phyloP scores from a whole-genome alignment of 352 stramenopile species.

The Phytophthora chlamydospora region DNA sequence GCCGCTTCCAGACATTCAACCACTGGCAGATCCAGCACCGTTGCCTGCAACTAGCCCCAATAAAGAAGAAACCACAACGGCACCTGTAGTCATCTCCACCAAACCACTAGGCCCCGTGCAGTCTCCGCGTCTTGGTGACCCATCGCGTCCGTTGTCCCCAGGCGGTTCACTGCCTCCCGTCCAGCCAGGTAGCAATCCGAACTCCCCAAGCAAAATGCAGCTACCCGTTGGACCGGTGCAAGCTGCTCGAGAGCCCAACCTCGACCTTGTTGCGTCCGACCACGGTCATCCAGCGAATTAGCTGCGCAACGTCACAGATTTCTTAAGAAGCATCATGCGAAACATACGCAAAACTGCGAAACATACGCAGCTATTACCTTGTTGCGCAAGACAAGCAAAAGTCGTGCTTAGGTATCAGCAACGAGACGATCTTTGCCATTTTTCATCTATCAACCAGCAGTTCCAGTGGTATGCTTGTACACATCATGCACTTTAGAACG shows the following conservation, averaged over 20 bases:
- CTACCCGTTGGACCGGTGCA: background rate
- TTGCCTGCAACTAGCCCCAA: too few species aligned
- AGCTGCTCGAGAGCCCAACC: conserved; percentile 2
- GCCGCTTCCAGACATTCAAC: background rate
- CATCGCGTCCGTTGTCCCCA: conserved; percentile 3
- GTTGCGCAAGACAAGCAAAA: too few species aligned
- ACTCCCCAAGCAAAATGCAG: conserved; percentile 5
- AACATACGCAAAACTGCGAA: too few species aligned
- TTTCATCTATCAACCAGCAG: too few species aligned
- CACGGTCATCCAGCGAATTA: background rate
- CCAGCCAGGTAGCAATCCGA: conserved; percentile 9
- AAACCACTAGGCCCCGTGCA: conserved; percentile 1
- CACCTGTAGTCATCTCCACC: background rate
- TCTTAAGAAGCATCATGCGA: too few species aligned
- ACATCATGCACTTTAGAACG: too few species aligned
- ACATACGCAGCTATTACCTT: too few species aligned
- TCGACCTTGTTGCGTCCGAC: background rate
- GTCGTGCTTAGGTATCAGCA: too few species aligned
- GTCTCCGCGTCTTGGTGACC: conserved; percentile 1
- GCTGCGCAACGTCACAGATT: background rate
- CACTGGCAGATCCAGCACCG: background rate
- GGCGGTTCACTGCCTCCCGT: conserved; percentile 9
- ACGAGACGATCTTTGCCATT: too few species aligned
- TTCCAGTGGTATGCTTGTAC: too few species aligned
- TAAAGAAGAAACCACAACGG: conserved; percentile 1